These are phyloP conservation scores for Cladosporium sp. DNA, from an alignment of 2,329 filamentous ascomycete species.

Conservation along the genomic window DNA sequence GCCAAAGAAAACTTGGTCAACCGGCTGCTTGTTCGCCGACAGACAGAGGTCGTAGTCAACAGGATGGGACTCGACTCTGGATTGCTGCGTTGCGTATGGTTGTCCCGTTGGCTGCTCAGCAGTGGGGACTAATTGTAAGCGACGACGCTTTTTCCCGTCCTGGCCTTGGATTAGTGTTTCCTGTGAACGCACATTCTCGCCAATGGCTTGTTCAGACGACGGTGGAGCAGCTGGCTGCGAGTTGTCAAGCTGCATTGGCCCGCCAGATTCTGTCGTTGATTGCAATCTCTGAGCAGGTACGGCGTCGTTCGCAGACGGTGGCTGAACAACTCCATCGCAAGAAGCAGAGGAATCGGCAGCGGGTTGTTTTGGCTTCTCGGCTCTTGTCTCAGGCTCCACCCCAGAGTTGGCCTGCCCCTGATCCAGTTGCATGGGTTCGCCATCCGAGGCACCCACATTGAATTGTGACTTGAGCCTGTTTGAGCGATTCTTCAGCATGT, in stretches of 20 bases:
- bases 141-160: conserved; percentile 30
- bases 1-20: conserved; percentile 34
- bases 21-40: conserved; percentile 17
- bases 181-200: conserved; percentile 16
- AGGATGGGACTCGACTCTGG: not conserved
- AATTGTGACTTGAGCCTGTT: conserved; percentile 37
- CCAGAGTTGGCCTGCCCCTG: not conserved
- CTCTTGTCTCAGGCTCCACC: no score
- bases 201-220: not conserved
- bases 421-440: not conserved
- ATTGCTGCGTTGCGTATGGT: no score
- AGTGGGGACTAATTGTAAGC: not conserved
- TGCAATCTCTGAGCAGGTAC: no score
- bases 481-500: conserved; percentile 50
- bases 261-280: not conserved
- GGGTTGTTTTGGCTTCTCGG: no score
- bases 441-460: not conserved
- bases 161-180: conserved; percentile 27
- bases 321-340: no score
- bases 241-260: conserved; percentile 1
- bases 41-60: conserved; percentile 16
- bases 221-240: not conserved
- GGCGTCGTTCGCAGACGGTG: no score
- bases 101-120: not conserved
- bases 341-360: no score